Percentiles rank a stretch among this genome's conserved stretches.
Evolutionary conservation across 768 basidiomycete genomes (phyloP).

Genomic region (Auriscalpium orientale): DNA sequence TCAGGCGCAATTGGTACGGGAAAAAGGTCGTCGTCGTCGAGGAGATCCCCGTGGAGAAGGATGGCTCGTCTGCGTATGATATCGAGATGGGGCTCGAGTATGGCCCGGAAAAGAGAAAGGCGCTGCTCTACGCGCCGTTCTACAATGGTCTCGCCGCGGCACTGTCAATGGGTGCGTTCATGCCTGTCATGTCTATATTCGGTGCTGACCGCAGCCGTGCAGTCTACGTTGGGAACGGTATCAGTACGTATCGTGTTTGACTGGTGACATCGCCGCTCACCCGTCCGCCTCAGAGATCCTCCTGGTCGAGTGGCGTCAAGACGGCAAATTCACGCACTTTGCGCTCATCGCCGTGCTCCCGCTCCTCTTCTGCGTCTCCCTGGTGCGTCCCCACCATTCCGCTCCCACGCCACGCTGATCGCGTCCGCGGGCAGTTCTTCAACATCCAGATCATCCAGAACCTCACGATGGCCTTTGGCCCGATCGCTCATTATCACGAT

Average conservation of each 20-base stretch:
- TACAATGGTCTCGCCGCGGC: constrained; percentile 30
- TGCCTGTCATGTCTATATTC: neutral
- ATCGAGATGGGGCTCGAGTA: constrained; percentile 22
- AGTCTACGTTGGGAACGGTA: constrained; percentile 58
- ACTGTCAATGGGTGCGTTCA: constrained; percentile 23
- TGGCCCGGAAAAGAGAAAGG: constrained; percentile 22
- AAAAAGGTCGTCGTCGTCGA: constrained; percentile 29
- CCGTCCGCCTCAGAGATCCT: constrained; percentile 28
- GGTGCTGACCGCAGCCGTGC: constrained; percentile 20
- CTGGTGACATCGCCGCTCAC: no score
- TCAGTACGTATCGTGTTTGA: constrained; percentile 29
- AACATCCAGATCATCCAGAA: constrained; percentile 35
- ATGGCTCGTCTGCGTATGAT: constrained; percentile 11
- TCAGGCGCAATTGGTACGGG: constrained; percentile 57
- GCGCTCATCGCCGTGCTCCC: constrained; percentile 36
- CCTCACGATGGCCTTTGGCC: constrained; percentile 38
- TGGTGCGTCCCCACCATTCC: constrained; percentile 21
- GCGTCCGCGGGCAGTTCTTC: constrained; percentile 22
- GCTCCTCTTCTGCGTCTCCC: constrained; percentile 37
- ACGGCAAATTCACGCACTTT: constrained; percentile 35
- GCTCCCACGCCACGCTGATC: neutral
- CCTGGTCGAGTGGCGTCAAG: constrained; percentile 44
- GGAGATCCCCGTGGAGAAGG: constrained; percentile 1
- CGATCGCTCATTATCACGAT: constrained; percentile 42
- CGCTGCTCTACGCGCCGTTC: constrained; percentile 29